Base-by-base conservation (phyloP, 345 rosid species). In the Raphanus sativus region DNA sequence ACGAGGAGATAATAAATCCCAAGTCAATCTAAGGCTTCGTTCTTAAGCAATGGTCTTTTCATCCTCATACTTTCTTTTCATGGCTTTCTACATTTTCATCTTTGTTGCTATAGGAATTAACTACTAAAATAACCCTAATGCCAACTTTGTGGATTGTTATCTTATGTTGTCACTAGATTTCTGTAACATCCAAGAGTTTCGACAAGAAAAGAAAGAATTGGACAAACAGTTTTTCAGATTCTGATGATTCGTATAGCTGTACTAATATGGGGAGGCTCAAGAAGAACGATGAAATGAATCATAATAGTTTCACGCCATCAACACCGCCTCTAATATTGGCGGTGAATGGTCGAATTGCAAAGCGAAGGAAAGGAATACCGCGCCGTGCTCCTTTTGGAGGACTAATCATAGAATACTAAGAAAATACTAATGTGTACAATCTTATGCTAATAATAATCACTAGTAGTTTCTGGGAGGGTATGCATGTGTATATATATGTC, bases 341-440 rank as follows among this genome's bases (percentile, higher is more conserved):
- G 0, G 86, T 77, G 58, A 87, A 33, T 65, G 81, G 77, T 67
- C 82, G 89, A 16, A 79, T 85, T 0, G 85, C 90, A 11, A 92
- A 92, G 83, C 88, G 98, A 61, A 87, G 99, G 69, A 95, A 95
- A 83, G 98, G 99, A 21, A 89, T 92, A 9, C 98, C 99, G 11
- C 97, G 91, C 80, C 86, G 99, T 11, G 89, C 99, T 62, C 99
- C 99, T 0, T 83, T 91, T 85, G 94, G 97, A 28, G 30, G 30
- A 28, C 30, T 28, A 28, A 28, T 28, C 3, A 28, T 2, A 28
- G 30, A 28, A 28, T 28, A 28, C 4, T 28, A 28, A 28, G 30
- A 28, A 28, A 28, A 28, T 28, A 2, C 3, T 28, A 28, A 28
- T 28, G 30, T 28, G 2, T 28, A 28, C 2, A 28, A 28, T 28